These are phyloP conservation scores for Uromyces viciae-fabae DNA, from an alignment of 1,284 basidiomycete species.

Conservation along the genomic window DNA sequence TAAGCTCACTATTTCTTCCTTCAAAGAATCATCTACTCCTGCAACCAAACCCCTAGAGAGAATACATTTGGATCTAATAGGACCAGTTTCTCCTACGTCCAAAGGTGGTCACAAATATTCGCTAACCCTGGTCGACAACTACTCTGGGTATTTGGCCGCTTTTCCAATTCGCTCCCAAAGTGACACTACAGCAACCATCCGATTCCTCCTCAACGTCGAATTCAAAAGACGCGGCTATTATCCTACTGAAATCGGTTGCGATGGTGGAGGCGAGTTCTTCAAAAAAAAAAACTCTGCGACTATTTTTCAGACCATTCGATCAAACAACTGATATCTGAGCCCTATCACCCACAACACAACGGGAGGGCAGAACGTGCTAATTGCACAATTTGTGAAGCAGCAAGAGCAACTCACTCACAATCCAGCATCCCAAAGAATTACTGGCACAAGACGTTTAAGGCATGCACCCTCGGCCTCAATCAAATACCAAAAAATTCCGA, in stretches of 20 bases:
- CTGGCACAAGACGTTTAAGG: background rate
- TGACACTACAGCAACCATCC: background rate
- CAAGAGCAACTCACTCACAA: background rate
- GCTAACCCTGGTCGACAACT: background rate
- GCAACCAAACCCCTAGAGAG: background rate
- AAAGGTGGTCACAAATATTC: background rate
- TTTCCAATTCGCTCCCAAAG: background rate
- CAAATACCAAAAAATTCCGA: background rate
- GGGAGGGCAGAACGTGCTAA: background rate
- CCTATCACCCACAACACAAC: slow-evolving; percentile 24
- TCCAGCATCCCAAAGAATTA: background rate
- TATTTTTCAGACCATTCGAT: background rate
- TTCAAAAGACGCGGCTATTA: background rate
- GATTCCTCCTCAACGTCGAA: background rate
- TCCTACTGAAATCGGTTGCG: background rate
- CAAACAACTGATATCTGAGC: background rate
- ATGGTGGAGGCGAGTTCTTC: slow-evolving; percentile 9
- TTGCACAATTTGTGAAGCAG: background rate
- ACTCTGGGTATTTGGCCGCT: background rate
- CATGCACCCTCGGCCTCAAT: background rate
- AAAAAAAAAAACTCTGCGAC: background rate
- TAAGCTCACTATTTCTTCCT: background rate
- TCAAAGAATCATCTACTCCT: background rate
- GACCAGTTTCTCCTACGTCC: background rate
- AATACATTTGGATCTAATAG: background rate